A percentile compares a stretch with the other conserved stretches of the same genome.
Evolutionary conservation across 345 rosid species (phyloP).

Genomic region (Acer saccharum): DNA sequence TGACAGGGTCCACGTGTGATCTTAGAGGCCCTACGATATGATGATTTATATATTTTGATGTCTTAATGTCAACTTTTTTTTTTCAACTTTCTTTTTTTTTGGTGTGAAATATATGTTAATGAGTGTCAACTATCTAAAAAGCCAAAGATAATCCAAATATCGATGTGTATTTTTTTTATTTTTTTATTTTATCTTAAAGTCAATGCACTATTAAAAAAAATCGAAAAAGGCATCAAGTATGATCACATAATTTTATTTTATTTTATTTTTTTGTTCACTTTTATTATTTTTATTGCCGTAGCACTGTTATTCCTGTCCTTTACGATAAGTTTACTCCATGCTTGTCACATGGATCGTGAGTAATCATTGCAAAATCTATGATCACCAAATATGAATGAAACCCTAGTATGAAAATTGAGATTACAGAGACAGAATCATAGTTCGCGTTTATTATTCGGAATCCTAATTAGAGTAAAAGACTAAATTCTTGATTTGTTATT

Average conservation of each 20-base stretch:
- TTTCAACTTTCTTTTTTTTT: neutral
- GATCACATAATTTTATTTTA: too few relatives aligned
- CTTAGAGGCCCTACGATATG: conserved; percentile 47
- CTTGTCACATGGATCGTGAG: conserved; percentile 15
- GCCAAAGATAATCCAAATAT: conserved; percentile 18
- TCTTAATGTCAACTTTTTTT: neutral
- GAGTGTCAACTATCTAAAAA: conserved; percentile 24
- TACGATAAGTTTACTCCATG: conserved; percentile 12
- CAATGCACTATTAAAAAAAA: conserved; percentile 22
- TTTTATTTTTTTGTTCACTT: neutral
- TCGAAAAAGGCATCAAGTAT: too few relatives aligned
- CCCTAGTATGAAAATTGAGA: neutral
- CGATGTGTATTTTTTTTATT: conserved; percentile 7
- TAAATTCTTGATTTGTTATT: too few relatives aligned
- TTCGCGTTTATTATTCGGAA: too few relatives aligned
- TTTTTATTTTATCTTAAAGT: conserved; percentile 30
- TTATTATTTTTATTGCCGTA: conserved; percentile 8
- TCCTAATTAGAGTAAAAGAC: too few relatives aligned
- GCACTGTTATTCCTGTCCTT: conserved; percentile 25
- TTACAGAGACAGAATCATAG: too few relatives aligned
- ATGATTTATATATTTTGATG: conserved; percentile 21
- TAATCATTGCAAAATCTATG: conserved; percentile 24
- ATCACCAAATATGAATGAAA: neutral
- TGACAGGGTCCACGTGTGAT: conserved; percentile 55
- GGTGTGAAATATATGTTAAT: neutral